A percentile compares a stretch with the other conserved stretches of the same genome.
These are phyloP conservation scores for Osmozyma mogii DNA, from an alignment of 805 yeast species.

Conservation along the genomic window DNA sequence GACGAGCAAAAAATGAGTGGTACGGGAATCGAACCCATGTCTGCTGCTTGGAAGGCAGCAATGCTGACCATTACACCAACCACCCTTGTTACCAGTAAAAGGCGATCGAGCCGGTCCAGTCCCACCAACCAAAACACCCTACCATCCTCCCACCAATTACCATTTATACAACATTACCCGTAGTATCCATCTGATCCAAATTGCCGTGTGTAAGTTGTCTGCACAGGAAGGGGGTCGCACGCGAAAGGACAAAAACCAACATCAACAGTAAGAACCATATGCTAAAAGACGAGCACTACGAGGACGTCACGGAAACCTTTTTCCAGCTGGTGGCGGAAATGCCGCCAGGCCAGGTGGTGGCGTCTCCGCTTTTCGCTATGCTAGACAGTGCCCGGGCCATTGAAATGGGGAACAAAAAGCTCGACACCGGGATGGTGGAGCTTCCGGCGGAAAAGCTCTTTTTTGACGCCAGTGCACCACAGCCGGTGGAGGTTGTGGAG, in stretches of 20 bases:
- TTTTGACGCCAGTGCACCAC: conserved; percentile 37
- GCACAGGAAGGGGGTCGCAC: too few species aligned
- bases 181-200: too few species aligned
- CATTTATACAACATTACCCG: too few species aligned
- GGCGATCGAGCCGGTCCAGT: too few species aligned
- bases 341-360: conserved; percentile 44
- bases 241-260: too few species aligned
- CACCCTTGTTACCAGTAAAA: conserved; percentile 7
- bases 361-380: conserved; percentile 53
- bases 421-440: conserved; percentile 71
- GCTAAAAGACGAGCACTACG: conserved; percentile 11
- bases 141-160: too few species aligned
- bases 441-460: conserved; percentile 35
- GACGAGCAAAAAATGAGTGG: conserved; percentile 9
- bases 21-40: conserved; percentile 13
- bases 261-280: too few species aligned
- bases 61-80: conserved; percentile 11
- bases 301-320: conserved; percentile 53
- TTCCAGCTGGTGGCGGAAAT: conserved; percentile 25
- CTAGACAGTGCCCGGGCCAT: conserved; percentile 84
- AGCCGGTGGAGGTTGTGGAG: conserved; percentile 33
- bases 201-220: too few species aligned
- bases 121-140: too few species aligned
- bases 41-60: conserved; percentile 10
- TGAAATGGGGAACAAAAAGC: conserved; percentile 60